Base-by-base conservation (phyloP, 805 yeast species). In the Candida anglica region DNA sequence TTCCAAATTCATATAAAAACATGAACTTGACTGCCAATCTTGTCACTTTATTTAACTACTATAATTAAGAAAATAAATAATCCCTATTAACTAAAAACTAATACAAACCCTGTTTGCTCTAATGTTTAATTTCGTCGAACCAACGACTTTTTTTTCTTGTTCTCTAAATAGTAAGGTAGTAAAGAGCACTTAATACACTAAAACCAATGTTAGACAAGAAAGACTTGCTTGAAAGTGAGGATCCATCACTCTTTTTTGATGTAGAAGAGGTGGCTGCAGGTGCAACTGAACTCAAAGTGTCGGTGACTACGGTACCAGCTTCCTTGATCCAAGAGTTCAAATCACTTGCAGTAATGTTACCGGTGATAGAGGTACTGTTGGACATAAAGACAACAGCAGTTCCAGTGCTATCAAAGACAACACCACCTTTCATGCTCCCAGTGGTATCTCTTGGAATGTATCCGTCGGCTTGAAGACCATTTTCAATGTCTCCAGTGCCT, bases 381-480 rank as follows among this genome's bases (percentile, higher is more conserved):
- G 81, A 71, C 40, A 81, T 41, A 57, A 80, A 83, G 4, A 79
- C 78, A n/a, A 75, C 58, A 13, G 76, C 80, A 28, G 64, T 66
- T 27, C 87, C 87, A 42, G 69, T 66, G 34, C 73, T 57, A 39
- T 75, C 85, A 46, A 83, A 81, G 5, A 76, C 71, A 30, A 80
- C 87, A 54, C 89, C 91, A 38, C 91, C 91, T 36, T 44, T 62
- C 86, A 80, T 79, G 14, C 70, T 60, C 6, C 62, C 48, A 7
- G 44, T 34, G 30, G 72, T 65, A 32, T 74, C 72, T 68, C 91
- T 74, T 39, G 62, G 52, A 33, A 81, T 63, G 49, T 71, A 77
- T 25, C 81, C 87, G 25, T 60, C 53, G 20, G 72, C 68, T 39
- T 68, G 75, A 32, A 83, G 52, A 41, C 93, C 93, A 10, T 69